phyloP scores from a whole-genome alignment of 2,329 filamentous ascomycete species.

The Neocucurbitaria cava region DNA sequence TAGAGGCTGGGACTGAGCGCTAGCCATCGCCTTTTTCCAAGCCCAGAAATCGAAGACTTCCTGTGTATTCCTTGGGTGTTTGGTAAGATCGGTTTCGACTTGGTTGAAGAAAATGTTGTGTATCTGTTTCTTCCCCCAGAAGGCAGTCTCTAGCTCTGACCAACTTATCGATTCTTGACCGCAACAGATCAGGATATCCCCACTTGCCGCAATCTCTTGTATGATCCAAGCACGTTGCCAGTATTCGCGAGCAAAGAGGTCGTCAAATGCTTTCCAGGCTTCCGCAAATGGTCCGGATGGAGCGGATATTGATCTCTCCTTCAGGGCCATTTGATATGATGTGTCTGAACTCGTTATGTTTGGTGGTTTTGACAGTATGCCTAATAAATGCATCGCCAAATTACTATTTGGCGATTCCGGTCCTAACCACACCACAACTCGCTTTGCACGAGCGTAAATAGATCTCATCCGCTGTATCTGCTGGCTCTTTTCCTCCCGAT shows the following conservation, averaged over 20 bases:
- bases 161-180: background rate
- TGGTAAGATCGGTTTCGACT: background rate
- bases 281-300: background rate
- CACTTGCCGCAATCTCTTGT: background rate
- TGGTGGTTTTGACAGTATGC: background rate
- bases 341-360: background rate
- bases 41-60: slow-evolving; percentile 3
- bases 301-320: background rate
- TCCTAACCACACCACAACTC: background rate
- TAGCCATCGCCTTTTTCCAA: background rate
- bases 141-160: background rate
- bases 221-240: background rate
- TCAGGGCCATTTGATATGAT: background rate
- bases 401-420: background rate
- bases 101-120: background rate
- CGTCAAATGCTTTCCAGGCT: background rate
- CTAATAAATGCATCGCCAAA: background rate
- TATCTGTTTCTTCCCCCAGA: background rate
- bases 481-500: background rate
- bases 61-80: slow-evolving; percentile 2
- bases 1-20: background rate
- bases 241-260: background rate
- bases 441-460: background rate
- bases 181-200: background rate
- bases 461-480: background rate